Conservation (phyloP, 148 eudicot genomes). For the Camellia lanceoleosa region DNA sequence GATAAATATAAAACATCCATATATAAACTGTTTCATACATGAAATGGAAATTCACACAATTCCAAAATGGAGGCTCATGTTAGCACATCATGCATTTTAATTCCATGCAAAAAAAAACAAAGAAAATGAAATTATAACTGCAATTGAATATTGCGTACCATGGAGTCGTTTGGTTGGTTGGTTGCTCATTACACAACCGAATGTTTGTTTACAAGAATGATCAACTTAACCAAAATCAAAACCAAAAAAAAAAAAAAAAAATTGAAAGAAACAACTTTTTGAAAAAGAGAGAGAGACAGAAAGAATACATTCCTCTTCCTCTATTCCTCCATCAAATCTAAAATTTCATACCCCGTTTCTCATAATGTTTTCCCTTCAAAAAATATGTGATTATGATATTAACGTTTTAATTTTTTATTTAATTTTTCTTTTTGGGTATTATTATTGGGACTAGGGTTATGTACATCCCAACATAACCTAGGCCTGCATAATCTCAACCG, state of each 20-base stretch:
- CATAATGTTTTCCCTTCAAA: neutral
- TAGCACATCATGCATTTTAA: too few species aligned
- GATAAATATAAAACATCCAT: too few species aligned
- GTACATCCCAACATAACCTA: neutral
- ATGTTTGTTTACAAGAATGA: conserved; percentile 5
- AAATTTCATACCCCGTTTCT: too few species aligned
- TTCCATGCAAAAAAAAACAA: too few species aligned
- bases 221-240: neutral
- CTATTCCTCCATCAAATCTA: neutral
- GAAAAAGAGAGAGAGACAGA: too few species aligned
- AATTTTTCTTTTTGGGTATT: neutral
- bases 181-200: neutral
- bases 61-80: too few species aligned
- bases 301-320: neutral
- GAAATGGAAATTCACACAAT: too few species aligned
- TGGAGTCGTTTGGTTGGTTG: neutral
- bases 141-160: too few species aligned
- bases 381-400: neutral
- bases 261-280: neutral
- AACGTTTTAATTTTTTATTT: neutral
- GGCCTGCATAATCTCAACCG: neutral
- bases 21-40: too few species aligned
- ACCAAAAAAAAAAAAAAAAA: too few species aligned
- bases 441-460: neutral
- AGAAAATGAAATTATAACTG: neutral